Evolutionary conservation across 208 protist species (phyloP).

Genomic region (Acanthamoeba lenticulata): DNA sequence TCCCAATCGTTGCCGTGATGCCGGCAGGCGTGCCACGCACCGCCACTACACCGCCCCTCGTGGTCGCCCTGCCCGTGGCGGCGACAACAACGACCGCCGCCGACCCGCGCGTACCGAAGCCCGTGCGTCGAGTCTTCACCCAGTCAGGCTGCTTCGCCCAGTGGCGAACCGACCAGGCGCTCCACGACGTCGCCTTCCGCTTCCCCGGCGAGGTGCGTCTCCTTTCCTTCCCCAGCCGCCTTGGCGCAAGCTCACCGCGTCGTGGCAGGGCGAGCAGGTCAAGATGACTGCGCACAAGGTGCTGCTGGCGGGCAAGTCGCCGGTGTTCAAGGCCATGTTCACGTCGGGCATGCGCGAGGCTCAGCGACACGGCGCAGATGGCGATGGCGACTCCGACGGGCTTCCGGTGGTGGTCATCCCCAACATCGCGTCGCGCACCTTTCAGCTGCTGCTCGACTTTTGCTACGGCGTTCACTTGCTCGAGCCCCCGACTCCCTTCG

Average conservation of each 20-base stretch:
- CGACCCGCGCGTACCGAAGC: neutral
- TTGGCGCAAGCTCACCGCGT: neutral
- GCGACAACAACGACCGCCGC: no score
- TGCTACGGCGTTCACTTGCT: neutral
- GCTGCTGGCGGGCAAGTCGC: neutral
- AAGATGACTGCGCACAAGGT: neutral
- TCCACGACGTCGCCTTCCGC: neutral
- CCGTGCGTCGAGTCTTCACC: neutral
- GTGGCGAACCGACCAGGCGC: neutral
- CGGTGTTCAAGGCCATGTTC: constrained; percentile 38
- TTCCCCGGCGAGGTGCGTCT: neutral
- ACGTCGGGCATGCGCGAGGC: constrained; percentile 6
- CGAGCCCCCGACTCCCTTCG: neutral
- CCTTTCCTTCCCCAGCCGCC: neutral
- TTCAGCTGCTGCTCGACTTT: neutral
- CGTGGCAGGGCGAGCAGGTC: neutral
- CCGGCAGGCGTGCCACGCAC: neutral
- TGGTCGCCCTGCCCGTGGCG: no score
- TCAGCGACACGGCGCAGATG: neutral
- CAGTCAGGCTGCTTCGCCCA: neutral
- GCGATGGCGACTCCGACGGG: neutral
- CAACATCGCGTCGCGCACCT: neutral
- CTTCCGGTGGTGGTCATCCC: neutral
- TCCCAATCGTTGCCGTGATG: neutral
- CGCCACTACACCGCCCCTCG: neutral